Evolutionary conservation across 352 stramenopile genomes (phyloP), one percentile per base, ranked within the genome.

Genomic region (Globisporangium splendens): DNA sequence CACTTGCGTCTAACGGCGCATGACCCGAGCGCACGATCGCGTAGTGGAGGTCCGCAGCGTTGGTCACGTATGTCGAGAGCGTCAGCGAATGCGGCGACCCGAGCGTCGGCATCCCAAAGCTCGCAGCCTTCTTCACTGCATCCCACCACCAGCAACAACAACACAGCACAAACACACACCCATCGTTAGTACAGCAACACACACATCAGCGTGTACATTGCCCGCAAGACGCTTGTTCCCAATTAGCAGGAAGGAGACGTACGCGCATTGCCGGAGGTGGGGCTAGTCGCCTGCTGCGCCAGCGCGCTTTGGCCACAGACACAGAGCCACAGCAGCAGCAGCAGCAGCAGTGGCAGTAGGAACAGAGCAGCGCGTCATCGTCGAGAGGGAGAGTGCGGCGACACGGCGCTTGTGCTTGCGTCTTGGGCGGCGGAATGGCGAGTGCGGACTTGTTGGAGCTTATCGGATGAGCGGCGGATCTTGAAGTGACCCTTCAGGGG

Each of bases 11-110:
- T 35, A 91, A 43, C 12, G 72, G 49, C 18, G 54, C 21, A 39
- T 75, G 64, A 0, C 81, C 78, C 6, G 77, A 50, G 5, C 50
- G 55, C 11, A 93, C 61, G 18, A 89, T 72, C 0, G 66, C 75
- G n/a, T 88, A 92, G 59, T 94, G 82, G 35, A 94, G 54, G 60
- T 91, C 69, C 0, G 82, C 78, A 1, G 82, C 74, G 44, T 88
- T 75, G 4, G 82, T 94, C 54, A 94, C 43, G 59, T 77, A 88
- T 15, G 80, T 91, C 46, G 82, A 86, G 20, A 94, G 64, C 54
- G 77, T 86, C 39, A 94, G 66, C 22, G 79, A 59, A 22, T 74
- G 54, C 7, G 71, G 53, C 0, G 77, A 77, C 1, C 75, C 77
- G 33, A 54, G 62, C 15, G 75, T 84, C 1, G 80, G 70, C 10